Base-by-base conservation (phyloP, 129 eudicot species). In the Ambrosia trifida region DNA sequence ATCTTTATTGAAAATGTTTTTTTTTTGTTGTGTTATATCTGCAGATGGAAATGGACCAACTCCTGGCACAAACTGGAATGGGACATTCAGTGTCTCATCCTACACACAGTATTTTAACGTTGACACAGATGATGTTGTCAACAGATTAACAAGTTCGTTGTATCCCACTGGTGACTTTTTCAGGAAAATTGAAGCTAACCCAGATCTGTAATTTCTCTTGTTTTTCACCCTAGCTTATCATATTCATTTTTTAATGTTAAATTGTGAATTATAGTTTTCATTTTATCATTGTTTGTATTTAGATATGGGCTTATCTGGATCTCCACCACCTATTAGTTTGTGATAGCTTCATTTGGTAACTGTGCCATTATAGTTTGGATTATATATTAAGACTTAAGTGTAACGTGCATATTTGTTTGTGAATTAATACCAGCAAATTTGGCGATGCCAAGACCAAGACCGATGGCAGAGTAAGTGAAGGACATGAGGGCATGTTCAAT, bases 241-340 rank as follows among this genome's bases (percentile, higher is more conserved):
- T 58, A 12, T 30, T 58, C 19, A 31, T n/a, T 28, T 20, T 20
- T 12, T 33, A 43, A 24, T 16, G 56, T 52, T 75, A 44, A 53
- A 30, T 41, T 31, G 5, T 45, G 64, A 24, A 28, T 1, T 57
- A 3, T 54, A 1, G 32, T 40, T 5, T 30, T 47, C 19, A 47
- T 47, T 47, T 13, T 14, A 28, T 66, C 24, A 2, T 14, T 44
- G 11, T 60, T 43, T 13, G 24, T 45, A 60, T 78, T 59, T 72
- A 95, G 99, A 72, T 95, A 95, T 70, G 99, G 97, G 82, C 97
- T 90, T 76, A 78, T 95, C 52, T 95, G 99, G 99, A 82, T 95
- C 58, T 86, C 99, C 46, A 95, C 99, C 0, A 90, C 99, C 3
- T 80, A 90, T 81, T 87, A 90, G 45, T 95, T 95, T 81, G 89